These are phyloP conservation scores for Dissophora ornata DNA, from an alignment of 192 early-diverging fungal species.

Conservation along the genomic window DNA sequence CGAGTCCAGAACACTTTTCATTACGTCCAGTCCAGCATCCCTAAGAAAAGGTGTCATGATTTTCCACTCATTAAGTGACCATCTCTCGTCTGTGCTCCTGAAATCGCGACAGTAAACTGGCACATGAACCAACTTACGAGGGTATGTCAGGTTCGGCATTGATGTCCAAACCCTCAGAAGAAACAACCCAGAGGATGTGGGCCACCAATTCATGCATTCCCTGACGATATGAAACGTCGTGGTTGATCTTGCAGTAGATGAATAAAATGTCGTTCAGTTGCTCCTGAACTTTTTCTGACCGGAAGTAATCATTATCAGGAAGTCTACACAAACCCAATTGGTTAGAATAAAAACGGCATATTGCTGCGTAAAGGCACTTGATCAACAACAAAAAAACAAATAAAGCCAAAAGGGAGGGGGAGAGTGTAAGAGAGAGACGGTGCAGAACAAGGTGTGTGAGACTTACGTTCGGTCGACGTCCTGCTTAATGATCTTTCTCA, in stretches of 20 bases:
- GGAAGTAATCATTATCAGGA: conserved; percentile 89
- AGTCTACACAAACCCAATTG: conserved; percentile 65
- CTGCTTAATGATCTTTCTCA: conserved; percentile 84
- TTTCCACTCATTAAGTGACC: too few species aligned
- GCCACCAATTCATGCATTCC: conserved; percentile 98
- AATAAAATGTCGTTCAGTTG: conserved; percentile 86
- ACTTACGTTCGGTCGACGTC: conserved; percentile 93
- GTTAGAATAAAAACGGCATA: not conserved
- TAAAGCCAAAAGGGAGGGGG: too few species aligned
- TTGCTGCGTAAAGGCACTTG: not conserved
- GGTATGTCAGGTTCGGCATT: conserved; percentile 5
- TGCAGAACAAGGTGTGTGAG: too few species aligned
- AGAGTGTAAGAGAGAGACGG: too few species aligned
- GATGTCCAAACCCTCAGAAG: conserved; percentile 70
- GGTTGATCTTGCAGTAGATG: conserved; percentile 91
- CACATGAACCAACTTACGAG: conserved; percentile 43
- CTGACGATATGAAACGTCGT: conserved; percentile 92
- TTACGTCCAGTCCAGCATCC: conserved; percentile 48
- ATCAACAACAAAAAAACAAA: not conserved
- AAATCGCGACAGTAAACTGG: too few species aligned
- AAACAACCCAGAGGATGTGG: conserved; percentile 81
- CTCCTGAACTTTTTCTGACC: conserved; percentile 68
- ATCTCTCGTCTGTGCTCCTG: too few species aligned
- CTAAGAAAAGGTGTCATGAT: conserved; percentile 18
- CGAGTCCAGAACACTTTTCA: conserved; percentile 69